phyloP scores from a whole-genome alignment of 2,329 filamentous ascomycete genomes.

The Penicillium sp. region DNA sequence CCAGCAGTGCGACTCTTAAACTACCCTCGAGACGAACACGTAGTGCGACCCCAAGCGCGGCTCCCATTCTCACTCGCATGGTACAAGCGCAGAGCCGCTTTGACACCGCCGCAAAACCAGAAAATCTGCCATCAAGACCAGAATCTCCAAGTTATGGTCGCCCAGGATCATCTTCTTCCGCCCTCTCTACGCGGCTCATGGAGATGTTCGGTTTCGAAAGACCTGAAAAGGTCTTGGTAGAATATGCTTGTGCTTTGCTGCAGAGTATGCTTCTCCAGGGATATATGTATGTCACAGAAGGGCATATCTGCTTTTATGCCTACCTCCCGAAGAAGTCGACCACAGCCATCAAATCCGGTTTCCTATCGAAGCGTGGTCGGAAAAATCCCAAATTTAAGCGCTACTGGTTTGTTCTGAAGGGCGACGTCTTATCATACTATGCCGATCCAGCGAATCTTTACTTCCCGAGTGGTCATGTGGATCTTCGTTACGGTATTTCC shows the following conservation, averaged over 20 bases:
- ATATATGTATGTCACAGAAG: slow-evolving; percentile 91
- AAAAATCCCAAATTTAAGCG: slow-evolving; percentile 84
- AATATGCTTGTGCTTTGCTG: slow-evolving; percentile 91
- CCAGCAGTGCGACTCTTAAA: slow-evolving; percentile 20
- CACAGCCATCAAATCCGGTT: slow-evolving; percentile 79
- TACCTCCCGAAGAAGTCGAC: slow-evolving; percentile 92
- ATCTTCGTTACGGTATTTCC: slow-evolving; percentile 87
- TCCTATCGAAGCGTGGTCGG: slow-evolving; percentile 83
- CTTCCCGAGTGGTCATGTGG: slow-evolving; percentile 88
- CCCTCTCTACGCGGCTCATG: slow-evolving; percentile 70
- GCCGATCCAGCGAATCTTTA: slow-evolving; percentile 81
- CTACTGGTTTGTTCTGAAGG: slow-evolving; percentile 92
- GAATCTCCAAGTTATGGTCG: slow-evolving; percentile 53
- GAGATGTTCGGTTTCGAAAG: slow-evolving; percentile 83
- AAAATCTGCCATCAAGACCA: slow-evolving; percentile 22
- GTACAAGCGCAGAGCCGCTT: slow-evolving; percentile 70
- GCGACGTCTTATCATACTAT: slow-evolving; percentile 90
- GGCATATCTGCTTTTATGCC: slow-evolving; percentile 95
- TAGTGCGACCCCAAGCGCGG: slow-evolving; percentile 52
- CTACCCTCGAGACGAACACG: slow-evolving; percentile 29
- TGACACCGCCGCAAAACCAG: slow-evolving; percentile 25
- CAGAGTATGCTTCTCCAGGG: slow-evolving; percentile 91
- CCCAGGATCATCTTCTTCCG: slow-evolving; percentile 51
- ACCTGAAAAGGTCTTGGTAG: slow-evolving; percentile 81
- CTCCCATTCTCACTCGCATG: slow-evolving; percentile 76